Percentiles rank a stretch among this genome's conserved stretches.
phyloP scores from a whole-genome alignment of 1,284 basidiomycete species.

The Cryptococcus wingfieldii region DNA sequence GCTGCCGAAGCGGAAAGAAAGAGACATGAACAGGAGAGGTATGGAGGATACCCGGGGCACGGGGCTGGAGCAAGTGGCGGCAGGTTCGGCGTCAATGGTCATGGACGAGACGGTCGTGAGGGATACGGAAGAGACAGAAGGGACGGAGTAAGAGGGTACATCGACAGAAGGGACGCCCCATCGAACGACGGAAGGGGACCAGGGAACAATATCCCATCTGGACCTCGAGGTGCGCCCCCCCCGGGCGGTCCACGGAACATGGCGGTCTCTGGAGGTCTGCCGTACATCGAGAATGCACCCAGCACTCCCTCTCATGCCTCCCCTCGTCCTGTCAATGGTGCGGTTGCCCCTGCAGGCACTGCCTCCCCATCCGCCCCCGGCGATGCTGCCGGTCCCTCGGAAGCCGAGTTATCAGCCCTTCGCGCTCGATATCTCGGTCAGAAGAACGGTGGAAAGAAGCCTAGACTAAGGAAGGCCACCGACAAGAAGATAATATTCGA shows the following conservation, averaged over 20 bases:
- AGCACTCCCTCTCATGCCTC: not conserved
- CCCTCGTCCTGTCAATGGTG: conserved; percentile 9
- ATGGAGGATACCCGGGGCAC: conserved; percentile 12
- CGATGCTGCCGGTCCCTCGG: conserved; percentile 51
- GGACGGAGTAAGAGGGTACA: not conserved
- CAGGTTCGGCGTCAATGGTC: conserved; percentile 1
- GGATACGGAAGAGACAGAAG: conserved; percentile 5
- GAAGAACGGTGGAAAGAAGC: conserved; percentile 72
- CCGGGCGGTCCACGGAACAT: conserved; percentile 27
- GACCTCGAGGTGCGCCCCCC: conserved; percentile 22
- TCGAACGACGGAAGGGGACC: not conserved
- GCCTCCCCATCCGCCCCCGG: conserved; percentile 15
- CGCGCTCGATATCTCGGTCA: conserved; percentile 80
- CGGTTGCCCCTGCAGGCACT: conserved; percentile 15
- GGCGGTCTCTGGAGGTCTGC: conserved; percentile 5
- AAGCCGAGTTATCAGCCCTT: conserved; percentile 68
- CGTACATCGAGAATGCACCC: conserved; percentile 11
- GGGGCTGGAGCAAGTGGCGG: conserved; percentile 3
- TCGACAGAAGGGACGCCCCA: conserved; percentile 6
- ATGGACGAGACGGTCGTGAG: conserved; percentile 8
- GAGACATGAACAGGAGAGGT: conserved; percentile 50
- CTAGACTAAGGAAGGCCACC: conserved; percentile 76
- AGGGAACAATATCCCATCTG: conserved; percentile 14
- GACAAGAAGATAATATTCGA: conserved; percentile 98
- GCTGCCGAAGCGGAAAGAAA: conserved; percentile 66